phyloP scores from a whole-genome alignment of 2,329 filamentous ascomycete species.

The Cordyceps militaris region DNA sequence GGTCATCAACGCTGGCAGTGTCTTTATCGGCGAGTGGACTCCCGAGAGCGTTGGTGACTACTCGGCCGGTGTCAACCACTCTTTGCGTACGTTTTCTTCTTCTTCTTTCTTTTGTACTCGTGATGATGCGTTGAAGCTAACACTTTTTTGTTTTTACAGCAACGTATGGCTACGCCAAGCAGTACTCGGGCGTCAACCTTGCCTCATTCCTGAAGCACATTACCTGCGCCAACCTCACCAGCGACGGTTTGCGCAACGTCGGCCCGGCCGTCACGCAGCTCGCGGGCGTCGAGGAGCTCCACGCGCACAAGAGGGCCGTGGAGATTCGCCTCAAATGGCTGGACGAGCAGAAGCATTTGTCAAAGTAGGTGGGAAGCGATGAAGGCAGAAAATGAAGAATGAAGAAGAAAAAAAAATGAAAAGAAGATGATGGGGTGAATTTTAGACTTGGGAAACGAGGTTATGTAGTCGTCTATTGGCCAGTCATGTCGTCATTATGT shows the following conservation, averaged over 20 bases:
- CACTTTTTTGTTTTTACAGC: conserved; percentile 42
- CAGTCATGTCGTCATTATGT: too few species aligned
- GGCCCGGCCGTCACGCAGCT: conserved; percentile 89
- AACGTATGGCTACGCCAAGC: conserved; percentile 95
- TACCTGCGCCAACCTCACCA: conserved; percentile 84
- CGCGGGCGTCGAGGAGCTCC: conserved; percentile 87
- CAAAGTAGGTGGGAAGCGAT: too few species aligned
- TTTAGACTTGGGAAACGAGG: background rate
- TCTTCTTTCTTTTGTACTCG: background rate
- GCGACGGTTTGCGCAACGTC: conserved; percentile 77
- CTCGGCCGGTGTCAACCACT: conserved; percentile 96
- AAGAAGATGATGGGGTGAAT: background rate
- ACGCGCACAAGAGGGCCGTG: conserved; percentile 86
- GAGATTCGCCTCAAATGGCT: conserved; percentile 65
- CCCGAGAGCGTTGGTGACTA: conserved; percentile 98
- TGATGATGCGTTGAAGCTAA: conserved; percentile 14
- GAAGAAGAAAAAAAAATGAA: background rate
- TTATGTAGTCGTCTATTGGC: too few species aligned
- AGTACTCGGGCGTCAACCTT: conserved; percentile 96
- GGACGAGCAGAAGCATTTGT: conserved; percentile 24
- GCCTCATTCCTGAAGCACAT: conserved; percentile 97
- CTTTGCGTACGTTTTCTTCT: conserved; percentile 65
- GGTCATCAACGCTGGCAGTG: conserved; percentile 90
- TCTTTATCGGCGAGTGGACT: conserved; percentile 94
- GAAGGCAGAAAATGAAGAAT: too few species aligned